Evolutionary conservation across 2,329 filamentous ascomycete species (phyloP).

Genomic region (Penicillium sp.): DNA sequence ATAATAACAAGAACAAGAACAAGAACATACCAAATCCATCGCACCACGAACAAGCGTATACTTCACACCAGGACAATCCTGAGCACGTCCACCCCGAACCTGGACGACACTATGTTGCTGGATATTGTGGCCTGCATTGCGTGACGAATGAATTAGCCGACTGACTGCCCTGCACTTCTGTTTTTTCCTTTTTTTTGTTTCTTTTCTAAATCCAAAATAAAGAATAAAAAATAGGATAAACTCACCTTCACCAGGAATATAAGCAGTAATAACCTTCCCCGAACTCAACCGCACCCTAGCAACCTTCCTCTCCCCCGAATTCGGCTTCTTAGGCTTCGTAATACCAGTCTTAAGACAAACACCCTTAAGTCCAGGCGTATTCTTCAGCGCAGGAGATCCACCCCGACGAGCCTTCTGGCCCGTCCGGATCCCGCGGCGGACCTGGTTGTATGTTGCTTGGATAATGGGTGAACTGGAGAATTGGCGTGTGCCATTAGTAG

Average conservation of each 20-base stretch:
- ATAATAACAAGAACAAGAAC: not conserved
- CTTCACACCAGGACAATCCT: slow-evolving; percentile 98
- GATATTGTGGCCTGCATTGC: slow-evolving; percentile 87
- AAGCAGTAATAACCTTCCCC: slow-evolving; percentile 82
- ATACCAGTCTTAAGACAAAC: slow-evolving; percentile 93
- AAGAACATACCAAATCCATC: slow-evolving; percentile 75
- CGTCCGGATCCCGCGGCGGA: slow-evolving; percentile 71
- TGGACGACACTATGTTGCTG: slow-evolving; percentile 98
- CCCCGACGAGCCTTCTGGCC: slow-evolving; percentile 78
- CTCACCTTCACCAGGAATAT: slow-evolving; percentile 86
- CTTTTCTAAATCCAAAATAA: too few relatives aligned
- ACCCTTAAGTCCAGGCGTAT: slow-evolving; percentile 82
- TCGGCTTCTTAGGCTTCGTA: slow-evolving; percentile 96
- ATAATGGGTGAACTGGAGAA: slow-evolving; percentile 58
- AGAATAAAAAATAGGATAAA: too few relatives aligned
- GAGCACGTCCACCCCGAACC: slow-evolving; percentile 84
- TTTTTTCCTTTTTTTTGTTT: too few relatives aligned
- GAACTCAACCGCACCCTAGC: slow-evolving; percentile 85
- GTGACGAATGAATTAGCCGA: too few relatives aligned
- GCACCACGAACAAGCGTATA: slow-evolving; percentile 91
- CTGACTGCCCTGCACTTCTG: too few relatives aligned
- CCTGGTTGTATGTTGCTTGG: slow-evolving; percentile 68
- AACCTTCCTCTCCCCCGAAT: slow-evolving; percentile 94
- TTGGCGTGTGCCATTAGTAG: too few relatives aligned
- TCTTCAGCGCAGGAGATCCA: slow-evolving; percentile 76